Conservation (phyloP, 73 alveolate genomes). For the Symbiodinium natans region DNA sequence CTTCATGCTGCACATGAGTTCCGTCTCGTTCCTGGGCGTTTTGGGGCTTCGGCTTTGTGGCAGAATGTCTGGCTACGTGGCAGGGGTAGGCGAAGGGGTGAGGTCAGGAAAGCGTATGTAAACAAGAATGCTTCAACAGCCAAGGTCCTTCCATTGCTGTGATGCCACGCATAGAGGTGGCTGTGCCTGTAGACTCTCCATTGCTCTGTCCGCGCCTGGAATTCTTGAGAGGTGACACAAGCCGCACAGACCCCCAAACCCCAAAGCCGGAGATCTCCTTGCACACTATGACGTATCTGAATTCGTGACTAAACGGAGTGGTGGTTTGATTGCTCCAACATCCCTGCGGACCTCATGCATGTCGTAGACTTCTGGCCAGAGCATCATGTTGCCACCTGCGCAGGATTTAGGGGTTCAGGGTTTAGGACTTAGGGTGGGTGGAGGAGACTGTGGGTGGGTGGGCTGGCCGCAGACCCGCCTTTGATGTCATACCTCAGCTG, state of each 20-base stretch:
- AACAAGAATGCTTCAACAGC: too few species aligned
- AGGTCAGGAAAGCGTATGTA: too few species aligned
- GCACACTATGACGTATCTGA: too few species aligned
- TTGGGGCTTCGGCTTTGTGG: too few species aligned
- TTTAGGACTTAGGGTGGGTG: neutral
- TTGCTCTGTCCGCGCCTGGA: constrained; percentile 19
- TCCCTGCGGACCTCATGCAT: constrained; percentile 51
- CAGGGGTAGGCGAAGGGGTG: too few species aligned
- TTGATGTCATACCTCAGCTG: constrained; percentile 71
- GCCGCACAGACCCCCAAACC: neutral
- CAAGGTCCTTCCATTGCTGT: neutral
- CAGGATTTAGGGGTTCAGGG: neutral
- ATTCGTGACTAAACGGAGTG: too few species aligned
- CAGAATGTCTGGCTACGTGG: too few species aligned
- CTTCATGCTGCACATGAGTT: constrained; percentile 62
- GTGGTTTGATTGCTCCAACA: too few species aligned
- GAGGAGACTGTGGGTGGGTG: too few species aligned
- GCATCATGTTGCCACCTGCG: constrained; percentile 56
- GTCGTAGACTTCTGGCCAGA: constrained; percentile 61
- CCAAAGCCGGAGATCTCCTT: neutral
- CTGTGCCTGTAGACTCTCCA: constrained; percentile 32
- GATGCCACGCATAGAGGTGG: constrained; percentile 70
- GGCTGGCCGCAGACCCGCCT: constrained; percentile 13
- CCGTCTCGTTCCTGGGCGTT: constrained; percentile 54
- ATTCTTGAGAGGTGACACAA: neutral